phyloP scores from a whole-genome alignment of 1,139 yeast genomes.

The Lodderomyces theae region DNA sequence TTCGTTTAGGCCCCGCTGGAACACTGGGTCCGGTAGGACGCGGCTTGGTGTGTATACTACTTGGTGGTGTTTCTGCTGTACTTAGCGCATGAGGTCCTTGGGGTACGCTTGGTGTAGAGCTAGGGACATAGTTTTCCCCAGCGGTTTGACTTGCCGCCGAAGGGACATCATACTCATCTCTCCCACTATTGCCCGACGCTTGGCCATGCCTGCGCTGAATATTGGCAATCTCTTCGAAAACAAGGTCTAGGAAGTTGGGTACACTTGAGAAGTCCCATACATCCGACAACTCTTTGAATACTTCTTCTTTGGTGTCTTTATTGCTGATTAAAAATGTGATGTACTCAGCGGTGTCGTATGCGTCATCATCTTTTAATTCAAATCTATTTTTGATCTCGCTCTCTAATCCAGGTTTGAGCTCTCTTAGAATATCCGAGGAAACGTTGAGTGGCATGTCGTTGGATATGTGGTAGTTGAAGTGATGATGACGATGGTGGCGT shows the following conservation, averaged over 20 bases:
- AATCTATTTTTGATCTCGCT: conserved; percentile 38
- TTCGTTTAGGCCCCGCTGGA: conserved; percentile 22
- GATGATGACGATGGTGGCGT: conserved; percentile 2
- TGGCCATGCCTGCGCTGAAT: conserved; percentile 3
- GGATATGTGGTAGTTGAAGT: no score
- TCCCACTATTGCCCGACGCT: not conserved
- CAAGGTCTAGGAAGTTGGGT: conserved; percentile 44
- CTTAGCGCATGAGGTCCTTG: conserved; percentile 8
- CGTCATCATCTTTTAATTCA: conserved; percentile 52
- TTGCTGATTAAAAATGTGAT: conserved; percentile 71
- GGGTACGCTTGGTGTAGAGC: conserved; percentile 1
- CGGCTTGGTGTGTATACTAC: not conserved
- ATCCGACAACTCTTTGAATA: conserved; percentile 61
- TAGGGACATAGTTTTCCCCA: not conserved
- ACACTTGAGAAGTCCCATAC: conserved; percentile 66
- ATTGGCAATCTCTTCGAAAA: conserved; percentile 53
- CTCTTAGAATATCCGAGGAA: not conserved
- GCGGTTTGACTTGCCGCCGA: not conserved
- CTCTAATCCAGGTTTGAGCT: conserved; percentile 28
- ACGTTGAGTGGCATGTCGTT: conserved; percentile 27
- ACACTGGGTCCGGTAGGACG: conserved; percentile 7
- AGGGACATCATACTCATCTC: conserved; percentile 2
- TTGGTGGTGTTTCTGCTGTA: not conserved
- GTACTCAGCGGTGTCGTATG: conserved; percentile 77
- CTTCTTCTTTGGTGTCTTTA: conserved; percentile 62